These are phyloP conservation scores for Pleurotus ostreatus DNA, from an alignment of 768 basidiomycete genomes.

Conservation along the genomic window DNA sequence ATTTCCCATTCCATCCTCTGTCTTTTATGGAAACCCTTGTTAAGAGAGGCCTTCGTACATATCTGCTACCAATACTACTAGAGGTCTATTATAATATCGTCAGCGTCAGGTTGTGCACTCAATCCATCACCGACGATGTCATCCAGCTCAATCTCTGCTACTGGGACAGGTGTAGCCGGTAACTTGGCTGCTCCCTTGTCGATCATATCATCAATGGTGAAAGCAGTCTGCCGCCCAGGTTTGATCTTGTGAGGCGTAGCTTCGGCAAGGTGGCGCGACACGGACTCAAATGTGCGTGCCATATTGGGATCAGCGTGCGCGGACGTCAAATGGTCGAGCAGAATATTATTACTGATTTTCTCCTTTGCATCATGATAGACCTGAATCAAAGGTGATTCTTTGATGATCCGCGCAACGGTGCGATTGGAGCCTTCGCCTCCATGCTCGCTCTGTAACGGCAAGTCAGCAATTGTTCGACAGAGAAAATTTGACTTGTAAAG, in stretches of 20 bases:
- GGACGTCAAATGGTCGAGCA: background rate
- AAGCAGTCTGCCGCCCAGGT: conserved; percentile 1
- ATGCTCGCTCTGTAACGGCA: background rate
- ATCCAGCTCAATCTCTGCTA: too few species aligned
- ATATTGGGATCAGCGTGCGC: conserved; percentile 12
- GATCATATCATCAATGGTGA: background rate
- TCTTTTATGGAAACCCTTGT: too few species aligned
- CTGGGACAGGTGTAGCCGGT: too few species aligned
- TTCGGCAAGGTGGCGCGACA: background rate
- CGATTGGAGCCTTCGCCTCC: conserved; percentile 16
- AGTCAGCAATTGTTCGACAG: too few species aligned
- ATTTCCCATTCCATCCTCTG: too few species aligned
- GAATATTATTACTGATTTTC: background rate
- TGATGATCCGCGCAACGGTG: conserved; percentile 14
- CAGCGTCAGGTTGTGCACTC: too few species aligned
- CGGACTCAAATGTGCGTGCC: conserved; percentile 8
- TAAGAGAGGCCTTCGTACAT: too few species aligned
- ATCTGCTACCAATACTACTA: too few species aligned
- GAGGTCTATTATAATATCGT: too few species aligned
- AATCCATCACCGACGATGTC: too few species aligned
- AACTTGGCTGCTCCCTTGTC: too few species aligned
- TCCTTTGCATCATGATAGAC: conserved; percentile 8
- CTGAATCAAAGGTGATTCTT: conserved; percentile 15
- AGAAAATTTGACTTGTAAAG: too few species aligned
- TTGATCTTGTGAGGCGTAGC: background rate